Base-by-base conservation (phyloP, 345 rosid species). In the Arabis alpina region DNA sequence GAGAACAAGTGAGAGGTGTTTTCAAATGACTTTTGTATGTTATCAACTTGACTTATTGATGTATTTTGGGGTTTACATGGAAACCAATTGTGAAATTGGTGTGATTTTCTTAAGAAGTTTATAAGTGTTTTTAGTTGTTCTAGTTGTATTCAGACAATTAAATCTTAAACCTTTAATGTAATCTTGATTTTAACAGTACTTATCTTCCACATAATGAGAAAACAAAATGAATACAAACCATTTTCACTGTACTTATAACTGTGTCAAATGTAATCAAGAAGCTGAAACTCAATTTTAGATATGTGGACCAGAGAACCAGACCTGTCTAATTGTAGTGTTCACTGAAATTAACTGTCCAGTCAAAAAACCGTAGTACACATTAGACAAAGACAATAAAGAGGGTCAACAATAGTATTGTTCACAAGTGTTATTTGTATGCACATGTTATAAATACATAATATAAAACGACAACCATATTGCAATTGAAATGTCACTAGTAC, bases 401-500 rank as follows among this genome's bases (percentile, higher is more conserved):
- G 67, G 73, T 43, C 68, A 61, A 61, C 45, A 19, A 0, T 0
- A 67, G 27, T 37, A 19, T 23, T 39, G 64, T 44, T 52, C 50
- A 52, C 43, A 53, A 67, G 57, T 59, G 69, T 53, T 12, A 52
- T 54, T 60, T 74, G 64, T 61, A 68, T 37, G 73, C 68, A 75
- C 68, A 67, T 74, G 69, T 44, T 68, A 49, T 40, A n/a, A 66
- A 34, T 51, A 19, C 23, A 19, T 19, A 54, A 39, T 75, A 68
- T 61, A 68, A 52, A 61, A 59, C 19, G 64, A 61, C 51, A 34
- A 75, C 70, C 24, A 40, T 68, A 47, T 19, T 47, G 54, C 75
- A 69, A 42, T 28, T 75, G 61, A 69, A 63, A 75, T 69, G 79
- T 69, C 79, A 75, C 71, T 61, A 48, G 48, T 54, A 75, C 52